Evolutionary conservation across 2,329 filamentous ascomycete genomes (phyloP), one percentile per base, ranked within the genome.

Genomic region (Rutstroemia sydowiana): DNA sequence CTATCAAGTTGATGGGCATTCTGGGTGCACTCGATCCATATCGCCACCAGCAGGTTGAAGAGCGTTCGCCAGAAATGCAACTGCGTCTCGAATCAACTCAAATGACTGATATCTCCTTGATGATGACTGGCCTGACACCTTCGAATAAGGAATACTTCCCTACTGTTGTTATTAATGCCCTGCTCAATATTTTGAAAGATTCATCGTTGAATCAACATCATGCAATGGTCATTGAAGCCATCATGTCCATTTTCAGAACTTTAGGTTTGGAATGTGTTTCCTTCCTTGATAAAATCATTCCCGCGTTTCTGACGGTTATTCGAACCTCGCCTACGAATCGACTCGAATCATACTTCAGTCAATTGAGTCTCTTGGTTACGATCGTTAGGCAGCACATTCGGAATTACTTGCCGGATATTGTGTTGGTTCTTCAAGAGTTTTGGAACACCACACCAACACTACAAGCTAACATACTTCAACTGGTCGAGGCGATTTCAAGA

Each of bases 111-210:
- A 95, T 98, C 42, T 93, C 91, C 3, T 77, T 98, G 28, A 97
- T 98, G 76, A 98, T 98, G 92, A 90, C 88, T 39, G 93, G 95
- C 13, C 76, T 96, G 37, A 97, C 91, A 0, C 95, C 93, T 0
- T 97, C 92, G 0, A 95, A 88, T 64, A 95, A 98, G 65, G 93
- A 98, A 63, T 98, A 98, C 69, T 98, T 95, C 65, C 93, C 93
- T 0, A 98, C 93, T 0, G 90, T 98, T 16, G 93, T 96, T 43
- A 96, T 98, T 66, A 95, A 95, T 63, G 95, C 93, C 1, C 77
- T 98, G 10, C 82, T 98, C 63, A 85, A 90, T 52, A 91, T 98
- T 59, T 72, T 98, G 32, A 95, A 92, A 63, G 93, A 98, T 61
- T 83, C 84, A 23, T 97, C 93, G 0, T 75, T 98, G 4, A 81